These are phyloP conservation scores for Nakazawaea peltata DNA, from an alignment of 805 yeast genomes.

Conservation along the genomic window DNA sequence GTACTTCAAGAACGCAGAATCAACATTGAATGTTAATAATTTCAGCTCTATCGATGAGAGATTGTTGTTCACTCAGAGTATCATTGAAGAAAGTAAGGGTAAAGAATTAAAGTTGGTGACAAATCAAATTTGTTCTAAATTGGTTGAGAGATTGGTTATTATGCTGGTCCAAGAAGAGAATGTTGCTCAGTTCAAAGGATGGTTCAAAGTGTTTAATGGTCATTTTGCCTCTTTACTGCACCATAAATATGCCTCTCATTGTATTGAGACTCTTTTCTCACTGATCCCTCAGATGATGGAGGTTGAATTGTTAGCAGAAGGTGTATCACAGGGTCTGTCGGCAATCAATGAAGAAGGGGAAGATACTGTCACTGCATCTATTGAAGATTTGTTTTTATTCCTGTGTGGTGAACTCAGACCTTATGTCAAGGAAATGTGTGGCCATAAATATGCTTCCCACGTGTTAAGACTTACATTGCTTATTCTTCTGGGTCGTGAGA, in stretches of 20 bases:
- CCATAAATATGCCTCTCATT: conserved; percentile 92
- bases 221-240: conserved; percentile 69
- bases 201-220: conserved; percentile 64
- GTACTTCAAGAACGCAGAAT: conserved; percentile 89
- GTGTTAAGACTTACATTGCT: conserved; percentile 67
- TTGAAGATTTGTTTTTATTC: conserved; percentile 58
- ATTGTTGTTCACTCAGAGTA: conserved; percentile 62
- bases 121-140: conserved; percentile 89
- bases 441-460: conserved; percentile 84
- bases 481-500: conserved; percentile 65
- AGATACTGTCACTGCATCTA: conserved; percentile 32
- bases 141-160: conserved; percentile 80
- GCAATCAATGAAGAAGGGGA: conserved; percentile 21
- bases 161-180: conserved; percentile 45
- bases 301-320: conserved; percentile 51
- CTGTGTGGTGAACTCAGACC: conserved; percentile 65
- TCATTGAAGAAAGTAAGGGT: conserved; percentile 79
- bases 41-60: conserved; percentile 71
- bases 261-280: conserved; percentile 76
- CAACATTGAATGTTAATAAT: conserved; percentile 72
- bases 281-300: conserved; percentile 70
- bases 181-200: conserved; percentile 54
- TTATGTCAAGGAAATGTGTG: conserved; percentile 47
- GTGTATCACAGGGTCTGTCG: conserved; percentile 19
- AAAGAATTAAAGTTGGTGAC: conserved; percentile 89